These are phyloP conservation scores for Penicillium dipodomyicola DNA, from an alignment of 495 filamentous ascomycete species.

Conservation along the genomic window DNA sequence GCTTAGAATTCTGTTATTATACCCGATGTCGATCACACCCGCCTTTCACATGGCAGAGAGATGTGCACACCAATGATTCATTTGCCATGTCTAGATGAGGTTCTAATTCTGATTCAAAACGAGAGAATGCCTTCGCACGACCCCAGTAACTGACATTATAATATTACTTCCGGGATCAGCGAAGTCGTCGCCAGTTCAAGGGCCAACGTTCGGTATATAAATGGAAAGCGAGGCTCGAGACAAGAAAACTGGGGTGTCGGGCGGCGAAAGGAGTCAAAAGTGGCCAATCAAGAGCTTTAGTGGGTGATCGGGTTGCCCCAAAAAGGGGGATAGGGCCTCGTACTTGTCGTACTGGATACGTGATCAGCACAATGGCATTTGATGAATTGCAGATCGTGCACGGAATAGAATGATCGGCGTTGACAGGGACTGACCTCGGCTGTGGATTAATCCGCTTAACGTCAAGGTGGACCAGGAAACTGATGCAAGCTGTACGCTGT, in stretches of 20 bases:
- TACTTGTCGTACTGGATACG: not conserved
- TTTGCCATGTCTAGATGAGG: no score
- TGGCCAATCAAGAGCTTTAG: not conserved
- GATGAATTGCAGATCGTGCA: not conserved
- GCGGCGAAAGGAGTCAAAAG: not conserved
- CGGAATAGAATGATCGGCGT: not conserved
- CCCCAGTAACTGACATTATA: not conserved
- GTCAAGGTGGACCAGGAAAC: not conserved
- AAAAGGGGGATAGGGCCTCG: not conserved
- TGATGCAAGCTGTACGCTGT: not conserved
- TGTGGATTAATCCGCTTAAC: not conserved
- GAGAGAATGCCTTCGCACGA: not conserved
- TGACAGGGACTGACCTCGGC: not conserved
- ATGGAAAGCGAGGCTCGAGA: not conserved
- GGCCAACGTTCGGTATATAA: not conserved
- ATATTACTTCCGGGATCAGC: not conserved
- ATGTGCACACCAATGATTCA: not conserved
- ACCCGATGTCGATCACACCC: constrained; percentile 4
- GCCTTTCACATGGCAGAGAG: constrained; percentile 3
- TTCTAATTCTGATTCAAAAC: not conserved
- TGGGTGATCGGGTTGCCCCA: not conserved
- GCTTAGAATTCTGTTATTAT: not conserved
- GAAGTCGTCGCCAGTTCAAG: not conserved
- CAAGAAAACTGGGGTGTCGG: not conserved
- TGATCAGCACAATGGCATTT: not conserved